Evolutionary conservation across 768 basidiomycete genomes (phyloP).

Genomic region (Amanita rimosa): DNA sequence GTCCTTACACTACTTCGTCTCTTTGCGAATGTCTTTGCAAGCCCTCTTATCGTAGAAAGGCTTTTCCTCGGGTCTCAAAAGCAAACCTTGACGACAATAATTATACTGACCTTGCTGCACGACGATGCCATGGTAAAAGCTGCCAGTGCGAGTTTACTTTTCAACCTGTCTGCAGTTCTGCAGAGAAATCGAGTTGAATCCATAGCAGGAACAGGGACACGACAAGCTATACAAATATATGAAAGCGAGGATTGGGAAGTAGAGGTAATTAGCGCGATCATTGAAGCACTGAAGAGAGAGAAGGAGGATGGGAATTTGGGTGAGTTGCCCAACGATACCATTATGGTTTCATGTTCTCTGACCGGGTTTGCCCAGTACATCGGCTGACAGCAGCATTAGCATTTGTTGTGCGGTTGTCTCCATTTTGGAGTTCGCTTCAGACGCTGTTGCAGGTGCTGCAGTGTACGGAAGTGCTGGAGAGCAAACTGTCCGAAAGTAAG

Average conservation of each 20-base stretch:
- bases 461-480: slow-evolving; percentile 38
- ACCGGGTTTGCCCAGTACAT: slow-evolving; percentile 41
- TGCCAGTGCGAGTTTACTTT: slow-evolving; percentile 74
- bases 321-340: slow-evolving; percentile 26
- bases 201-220: slow-evolving; percentile 17
- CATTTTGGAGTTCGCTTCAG: slow-evolving; percentile 41
- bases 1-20: slow-evolving; percentile 57
- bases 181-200: slow-evolving; percentile 46
- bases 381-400: slow-evolving; percentile 73
- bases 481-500: slow-evolving; percentile 43
- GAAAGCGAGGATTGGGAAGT: slow-evolving; percentile 79
- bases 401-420: slow-evolving; percentile 65
- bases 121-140: slow-evolving; percentile 57
- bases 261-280: slow-evolving; percentile 73
- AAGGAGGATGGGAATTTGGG: slow-evolving; percentile 70
- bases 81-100: slow-evolving; percentile 34
- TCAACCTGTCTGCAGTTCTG: slow-evolving; percentile 58
- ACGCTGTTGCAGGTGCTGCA: slow-evolving; percentile 66
- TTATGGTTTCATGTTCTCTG: background rate
- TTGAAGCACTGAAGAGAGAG: slow-evolving; percentile 71
- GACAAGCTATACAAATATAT: slow-evolving; percentile 22
- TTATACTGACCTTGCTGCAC: slow-evolving; percentile 62
- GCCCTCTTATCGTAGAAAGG: slow-evolving; percentile 29
- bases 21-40: slow-evolving; percentile 56
- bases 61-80: slow-evolving; percentile 18